phyloP scores from a whole-genome alignment of 2,329 filamentous ascomycete genomes.

The Taxawa tesnikishii region DNA sequence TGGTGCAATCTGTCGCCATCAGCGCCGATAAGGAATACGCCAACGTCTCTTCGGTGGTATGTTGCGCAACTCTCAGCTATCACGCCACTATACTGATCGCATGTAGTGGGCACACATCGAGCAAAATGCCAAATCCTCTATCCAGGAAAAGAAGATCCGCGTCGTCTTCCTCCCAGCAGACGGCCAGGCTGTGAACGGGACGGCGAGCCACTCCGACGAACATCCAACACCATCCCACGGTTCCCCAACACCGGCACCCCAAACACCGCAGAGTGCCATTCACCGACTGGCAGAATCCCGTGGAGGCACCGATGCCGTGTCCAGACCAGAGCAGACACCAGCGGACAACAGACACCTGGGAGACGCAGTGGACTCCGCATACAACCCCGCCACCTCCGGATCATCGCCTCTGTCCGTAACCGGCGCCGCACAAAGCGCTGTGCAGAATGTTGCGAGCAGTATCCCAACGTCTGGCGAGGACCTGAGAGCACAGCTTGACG shows the following conservation, averaged over 20 bases:
- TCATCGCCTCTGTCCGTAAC: slow-evolving; percentile 25
- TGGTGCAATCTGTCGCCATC: slow-evolving; percentile 84
- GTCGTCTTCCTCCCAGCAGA: slow-evolving; percentile 69
- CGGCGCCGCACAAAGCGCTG: slow-evolving; percentile 24
- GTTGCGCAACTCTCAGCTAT: slow-evolving; percentile 18
- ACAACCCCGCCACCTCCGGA: slow-evolving; percentile 23
- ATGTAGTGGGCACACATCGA: slow-evolving; percentile 62
- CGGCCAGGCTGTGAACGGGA: slow-evolving; percentile 22
- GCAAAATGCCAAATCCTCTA: slow-evolving; percentile 59
- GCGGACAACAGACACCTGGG: slow-evolving; percentile 26
- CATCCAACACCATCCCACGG: slow-evolving; percentile 39
- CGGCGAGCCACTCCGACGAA: slow-evolving; percentile 17
- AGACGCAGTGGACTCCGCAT: slow-evolving; percentile 26
- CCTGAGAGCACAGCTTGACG: slow-evolving; percentile 58
- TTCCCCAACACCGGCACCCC: slow-evolving; percentile 41
- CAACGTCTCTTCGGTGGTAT: slow-evolving; percentile 70
- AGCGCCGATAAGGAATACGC: slow-evolving; percentile 62
- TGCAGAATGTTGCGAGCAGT: slow-evolving; percentile 35
- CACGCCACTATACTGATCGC: slow-evolving; percentile 6
- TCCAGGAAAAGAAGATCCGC: slow-evolving; percentile 92
- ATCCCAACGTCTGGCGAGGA: slow-evolving; percentile 44
- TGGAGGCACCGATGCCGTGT: slow-evolving; percentile 18
- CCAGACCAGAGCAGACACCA: slow-evolving; percentile 25
- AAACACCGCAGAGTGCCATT: slow-evolving; percentile 29
- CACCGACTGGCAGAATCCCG: neutral